Evolutionary conservation across 345 rosid genomes (phyloP), one percentile per base, ranked within the genome.

Genomic region (Populus pruinosa): DNA sequence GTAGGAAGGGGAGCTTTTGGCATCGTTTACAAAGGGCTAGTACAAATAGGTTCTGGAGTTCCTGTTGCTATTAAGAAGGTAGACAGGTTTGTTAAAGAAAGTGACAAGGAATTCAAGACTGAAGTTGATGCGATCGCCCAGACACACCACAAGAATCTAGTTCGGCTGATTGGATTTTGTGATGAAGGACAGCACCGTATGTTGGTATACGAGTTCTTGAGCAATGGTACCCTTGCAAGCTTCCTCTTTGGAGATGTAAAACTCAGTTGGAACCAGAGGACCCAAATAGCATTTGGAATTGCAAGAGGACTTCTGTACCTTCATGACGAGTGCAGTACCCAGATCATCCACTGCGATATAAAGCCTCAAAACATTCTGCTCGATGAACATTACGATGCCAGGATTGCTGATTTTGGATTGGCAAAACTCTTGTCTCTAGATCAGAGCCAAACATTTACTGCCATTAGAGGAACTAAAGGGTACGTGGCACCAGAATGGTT

Each of bases 111-210:
- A 55, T 86, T 83, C 49, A 69, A 65, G 29, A 71, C 71, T 11
- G 86, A 86, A 47, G 65, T 78, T 3, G 39, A 23, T 9, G 82
- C 73, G 16, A 81, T 83, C 2, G 77, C 84, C 44, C 75, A 74
- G 18, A 86, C 86, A 6, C 79, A 83, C 67, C 88, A 85, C 81
- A 83, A 73, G 83, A 83, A 83, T 67, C 77, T 85, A 16, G 84
- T 81, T 25, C 69, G 53, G 61, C 70, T 85, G 72, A 50, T 80
- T 2, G 88, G 88, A n/a, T 85, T 43, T 41, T 85, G 86, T 38
- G 77, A 71, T 9, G 79, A 83, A 8, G 86, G 79, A 18, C 63
- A 72, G 25, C 66, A 81, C 38, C 71, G 67, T 20, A 41, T 83
- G 5, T 39, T 86, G 66, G 73, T 86, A 21, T 83, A 83, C 43